Conservation (phyloP, 1,139 yeast genomes). For the Lodderomyces oxycetoniae region DNA sequence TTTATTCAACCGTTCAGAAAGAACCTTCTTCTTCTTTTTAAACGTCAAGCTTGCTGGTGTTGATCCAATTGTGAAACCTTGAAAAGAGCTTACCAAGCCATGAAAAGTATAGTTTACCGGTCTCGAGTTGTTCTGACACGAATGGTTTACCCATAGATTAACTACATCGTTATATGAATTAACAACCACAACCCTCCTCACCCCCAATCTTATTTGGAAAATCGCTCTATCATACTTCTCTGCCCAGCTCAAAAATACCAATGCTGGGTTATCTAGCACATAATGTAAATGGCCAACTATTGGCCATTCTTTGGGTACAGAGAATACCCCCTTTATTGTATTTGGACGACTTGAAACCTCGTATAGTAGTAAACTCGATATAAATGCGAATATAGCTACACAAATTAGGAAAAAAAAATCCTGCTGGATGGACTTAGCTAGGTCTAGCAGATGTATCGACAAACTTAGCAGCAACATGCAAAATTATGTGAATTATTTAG, state of each 20-base stretch:
- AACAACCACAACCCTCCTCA: slow-evolving; percentile 53
- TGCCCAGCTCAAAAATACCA: slow-evolving; percentile 47
- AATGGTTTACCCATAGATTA: slow-evolving; percentile 50
- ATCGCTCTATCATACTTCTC: slow-evolving; percentile 38
- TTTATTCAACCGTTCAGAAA: slow-evolving; percentile 48
- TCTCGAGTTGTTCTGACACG: slow-evolving; percentile 58
- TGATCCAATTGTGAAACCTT: slow-evolving; percentile 70
- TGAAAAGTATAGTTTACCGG: slow-evolving; percentile 70
- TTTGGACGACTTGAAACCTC: background rate
- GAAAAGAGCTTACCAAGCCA: slow-evolving; percentile 55
- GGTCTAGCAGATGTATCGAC: no score
- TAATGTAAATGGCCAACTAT: slow-evolving; percentile 51
- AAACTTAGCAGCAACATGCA: no score
- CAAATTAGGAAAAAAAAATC: no score
- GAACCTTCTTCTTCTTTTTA: slow-evolving; percentile 48
- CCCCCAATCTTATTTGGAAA: slow-evolving; percentile 63
- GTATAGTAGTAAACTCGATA: no score
- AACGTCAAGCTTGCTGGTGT: slow-evolving; percentile 63
- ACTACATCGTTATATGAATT: slow-evolving; percentile 54
- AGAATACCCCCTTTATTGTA: slow-evolving; percentile 21
- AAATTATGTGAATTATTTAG: no score
- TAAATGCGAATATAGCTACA: no score
- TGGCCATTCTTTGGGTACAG: slow-evolving; percentile 47
- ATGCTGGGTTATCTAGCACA: slow-evolving; percentile 48
- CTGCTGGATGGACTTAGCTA: no score